Evolutionary conservation across 139 green algal genomes (phyloP).

Genomic region (Chlamydomonas incerta): DNA sequence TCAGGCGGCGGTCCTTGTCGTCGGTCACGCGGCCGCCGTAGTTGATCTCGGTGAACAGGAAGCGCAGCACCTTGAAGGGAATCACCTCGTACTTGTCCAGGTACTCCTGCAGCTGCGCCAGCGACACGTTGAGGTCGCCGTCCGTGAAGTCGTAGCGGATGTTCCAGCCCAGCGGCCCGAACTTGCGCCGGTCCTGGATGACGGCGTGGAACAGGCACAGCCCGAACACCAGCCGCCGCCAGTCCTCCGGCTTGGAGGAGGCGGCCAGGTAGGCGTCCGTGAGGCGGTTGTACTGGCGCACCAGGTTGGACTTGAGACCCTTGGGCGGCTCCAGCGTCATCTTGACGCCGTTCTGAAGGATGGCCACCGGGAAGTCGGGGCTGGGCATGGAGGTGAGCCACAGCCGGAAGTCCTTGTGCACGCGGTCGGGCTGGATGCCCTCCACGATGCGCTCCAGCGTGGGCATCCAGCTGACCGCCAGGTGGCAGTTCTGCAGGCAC

Average conservation of each 20-base stretch:
- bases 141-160: conserved; percentile 88
- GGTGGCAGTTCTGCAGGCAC: conserved; percentile 83
- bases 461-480: conserved; percentile 83
- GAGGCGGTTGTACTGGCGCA: conserved; percentile 69
- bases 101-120: conserved; percentile 82
- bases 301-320: conserved; percentile 80
- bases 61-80: conserved; percentile 69
- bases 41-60: conserved; percentile 86
- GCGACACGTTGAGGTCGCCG: conserved; percentile 78
- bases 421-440: conserved; percentile 67
- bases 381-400: conserved; percentile 85
- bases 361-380: conserved; percentile 78
- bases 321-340: conserved; percentile 90
- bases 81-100: conserved; percentile 70
- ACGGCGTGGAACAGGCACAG: conserved; percentile 79
- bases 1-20: conserved; percentile 82
- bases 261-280: conserved; percentile 75
- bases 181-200: conserved; percentile 82
- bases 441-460: conserved; percentile 84
- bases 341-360: conserved; percentile 86
- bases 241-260: conserved; percentile 72
- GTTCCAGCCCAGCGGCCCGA: conserved; percentile 87
- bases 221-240: conserved; percentile 77
- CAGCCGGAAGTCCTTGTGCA: conserved; percentile 84
- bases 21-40: conserved; percentile 85